Conservation (phyloP, 176 grass and related monocot genomes). For the Triticum monococcum region DNA sequence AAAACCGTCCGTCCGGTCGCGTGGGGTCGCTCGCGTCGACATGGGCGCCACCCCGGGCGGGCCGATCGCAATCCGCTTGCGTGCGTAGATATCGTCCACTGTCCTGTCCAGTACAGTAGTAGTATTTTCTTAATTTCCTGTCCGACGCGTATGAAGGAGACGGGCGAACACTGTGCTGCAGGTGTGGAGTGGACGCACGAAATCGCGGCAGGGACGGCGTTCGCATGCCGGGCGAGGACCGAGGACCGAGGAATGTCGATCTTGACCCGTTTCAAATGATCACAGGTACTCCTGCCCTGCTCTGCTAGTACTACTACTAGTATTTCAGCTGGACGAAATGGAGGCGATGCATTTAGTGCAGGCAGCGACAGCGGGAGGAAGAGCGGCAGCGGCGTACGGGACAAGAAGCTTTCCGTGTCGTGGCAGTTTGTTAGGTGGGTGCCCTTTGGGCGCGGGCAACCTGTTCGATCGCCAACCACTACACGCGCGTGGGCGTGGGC, state of each 20-base stretch:
- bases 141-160: not conserved
- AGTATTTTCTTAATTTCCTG: no score
- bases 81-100: not conserved
- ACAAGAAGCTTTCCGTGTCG: not conserved
- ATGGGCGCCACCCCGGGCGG: not conserved
- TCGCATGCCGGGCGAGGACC: no score
- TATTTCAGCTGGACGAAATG: no score
- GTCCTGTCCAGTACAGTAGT: not conserved
- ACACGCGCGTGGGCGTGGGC: no score
- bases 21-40: not conserved
- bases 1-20: not conserved
- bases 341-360: not conserved
- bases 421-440: not conserved
- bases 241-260: no score
- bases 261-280: no score
- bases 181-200: not conserved
- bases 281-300: no score
- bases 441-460: not conserved
- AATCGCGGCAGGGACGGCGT: no score
- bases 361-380: no score
- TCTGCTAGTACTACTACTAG: no score
- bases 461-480: not conserved
- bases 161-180: not conserved
- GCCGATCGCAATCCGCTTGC: not conserved
- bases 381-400: not conserved